Percentiles rank a stretch among this genome's conserved stretches.
Conservation (phyloP, 177 flowering plant genomes). For the Vitis hybrid region DNA sequence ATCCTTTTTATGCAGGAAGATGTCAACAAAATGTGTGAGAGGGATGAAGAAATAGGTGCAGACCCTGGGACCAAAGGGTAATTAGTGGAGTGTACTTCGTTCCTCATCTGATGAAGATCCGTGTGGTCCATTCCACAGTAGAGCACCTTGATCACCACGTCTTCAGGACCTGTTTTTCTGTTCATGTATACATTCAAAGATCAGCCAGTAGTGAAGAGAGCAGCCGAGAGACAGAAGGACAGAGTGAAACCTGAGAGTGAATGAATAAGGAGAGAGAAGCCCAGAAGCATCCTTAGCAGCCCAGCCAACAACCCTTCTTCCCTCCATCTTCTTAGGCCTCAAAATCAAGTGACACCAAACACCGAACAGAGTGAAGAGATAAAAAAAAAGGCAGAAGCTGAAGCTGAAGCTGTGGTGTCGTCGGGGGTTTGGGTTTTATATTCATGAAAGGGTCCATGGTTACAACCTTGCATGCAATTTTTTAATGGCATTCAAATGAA, state of each 20-base stretch:
- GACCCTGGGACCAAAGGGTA: slow-evolving; percentile 62
- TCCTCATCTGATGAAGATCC: slow-evolving; percentile 56
- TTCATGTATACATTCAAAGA: background rate
- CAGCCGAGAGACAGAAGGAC: slow-evolving; percentile 11
- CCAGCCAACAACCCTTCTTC: slow-evolving; percentile 45
- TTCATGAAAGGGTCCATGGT: too few species aligned
- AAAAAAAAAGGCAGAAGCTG: background rate
- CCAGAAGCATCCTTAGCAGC: slow-evolving; percentile 58
- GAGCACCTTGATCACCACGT: slow-evolving; percentile 46
- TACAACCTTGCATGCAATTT: too few species aligned
- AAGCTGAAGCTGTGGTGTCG: too few species aligned
- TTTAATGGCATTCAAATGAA: too few species aligned
- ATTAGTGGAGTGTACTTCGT: slow-evolving; percentile 30
- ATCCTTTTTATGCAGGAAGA: background rate
- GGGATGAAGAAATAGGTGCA: background rate
- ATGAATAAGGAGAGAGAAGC: slow-evolving; percentile 45
- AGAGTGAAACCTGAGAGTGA: slow-evolving; percentile 35
- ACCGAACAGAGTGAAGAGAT: background rate
- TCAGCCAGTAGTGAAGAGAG: background rate
- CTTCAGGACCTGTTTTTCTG: slow-evolving; percentile 47
- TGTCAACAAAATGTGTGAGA: background rate
- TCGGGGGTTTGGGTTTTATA: too few species aligned
- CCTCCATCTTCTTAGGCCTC: slow-evolving; percentile 23
- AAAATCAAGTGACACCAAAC: background rate
- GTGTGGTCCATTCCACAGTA: slow-evolving; percentile 61